Percentiles rank a stretch among this genome's conserved stretches.
Conservation (phyloP, 2,329 filamentous ascomycete genomes). For the Calonectria pteridis region DNA sequence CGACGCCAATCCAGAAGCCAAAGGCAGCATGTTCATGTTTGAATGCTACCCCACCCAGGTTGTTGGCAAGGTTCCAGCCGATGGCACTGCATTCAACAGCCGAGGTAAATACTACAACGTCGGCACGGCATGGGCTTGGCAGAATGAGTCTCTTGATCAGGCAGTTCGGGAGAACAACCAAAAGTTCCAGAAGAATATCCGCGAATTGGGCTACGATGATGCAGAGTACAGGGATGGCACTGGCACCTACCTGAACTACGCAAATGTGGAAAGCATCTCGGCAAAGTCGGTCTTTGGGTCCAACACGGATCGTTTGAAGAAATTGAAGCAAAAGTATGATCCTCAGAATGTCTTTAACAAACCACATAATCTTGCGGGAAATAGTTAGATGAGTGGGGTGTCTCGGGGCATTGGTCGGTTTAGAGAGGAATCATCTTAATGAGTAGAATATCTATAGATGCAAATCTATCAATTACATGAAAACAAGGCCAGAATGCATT, state of each 20-base stretch:
- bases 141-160: constrained; percentile 30
- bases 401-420: not conserved
- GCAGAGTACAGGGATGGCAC: constrained; percentile 18
- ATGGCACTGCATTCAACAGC: constrained; percentile 41
- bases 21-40: constrained; percentile 34
- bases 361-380: constrained; percentile 11
- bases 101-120: constrained; percentile 41
- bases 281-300: constrained; percentile 15
- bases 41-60: constrained; percentile 36
- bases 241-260: constrained; percentile 21
- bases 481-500: not conserved
- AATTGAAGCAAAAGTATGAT: constrained; percentile 23
- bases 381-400: not conserved
- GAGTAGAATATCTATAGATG: not conserved
- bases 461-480: not conserved
- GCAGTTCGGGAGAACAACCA: constrained; percentile 39
- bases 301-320: not conserved
- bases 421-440: not conserved
- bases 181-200: constrained; percentile 33
- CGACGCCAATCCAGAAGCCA: constrained; percentile 25
- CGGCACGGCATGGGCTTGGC: constrained; percentile 34
- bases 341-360: constrained; percentile 17
- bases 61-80: constrained; percentile 28
- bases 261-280: constrained; percentile 14
- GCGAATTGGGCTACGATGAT: constrained; percentile 39